Base-by-base conservation (phyloP, 345 rosid species). In the Odontarrhena argentea region DNA sequence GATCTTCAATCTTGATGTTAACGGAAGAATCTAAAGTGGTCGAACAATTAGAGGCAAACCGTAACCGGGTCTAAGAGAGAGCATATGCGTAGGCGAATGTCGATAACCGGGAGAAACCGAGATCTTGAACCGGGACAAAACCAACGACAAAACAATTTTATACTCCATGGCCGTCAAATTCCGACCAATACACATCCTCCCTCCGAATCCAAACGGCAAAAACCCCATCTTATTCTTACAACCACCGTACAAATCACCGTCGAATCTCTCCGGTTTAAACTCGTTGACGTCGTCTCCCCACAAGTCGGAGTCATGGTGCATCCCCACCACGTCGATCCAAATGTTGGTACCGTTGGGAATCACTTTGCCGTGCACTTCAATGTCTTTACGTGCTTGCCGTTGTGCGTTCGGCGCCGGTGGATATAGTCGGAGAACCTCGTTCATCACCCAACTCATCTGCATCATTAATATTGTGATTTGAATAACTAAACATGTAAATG, bases 381-480 rank as follows among this genome's bases (percentile, higher is more conserved):
- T 86, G 26, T 93, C 87, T 67, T 73, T 81, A 26, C 90, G 74
- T 0, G 87, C 83, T 78, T 93, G 98, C 37, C 97, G 76, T 36
- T 93, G 97, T 26, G 74, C 94, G 38, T 93, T 93, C 0, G 97
- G 97, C 13, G 93, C 89, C 4, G 98, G 87, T 0, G 93, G 65
- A 76, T 89, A 92, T 3, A 92, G 78, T 22, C 98, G 78, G 34
- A 89, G 48, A 7, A 86, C 89, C 58, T 92, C 98, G 38, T 82
- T 86, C 96, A 87, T 87, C 65, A 87, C 96, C 89, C 91, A 85
- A 32, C 84, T 88, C 96, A 87, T 86, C 98, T 92, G 89, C 80
- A 76, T 18, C 22, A 18, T 18, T 18, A 18, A 18, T 18, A 18
- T 18, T 18, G 22, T 18, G 22, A 18, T 18, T 18, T 18, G 22